Evolutionary conservation across 352 stramenopile genomes (phyloP).

Genomic region (Pythium myriotylum): DNA sequence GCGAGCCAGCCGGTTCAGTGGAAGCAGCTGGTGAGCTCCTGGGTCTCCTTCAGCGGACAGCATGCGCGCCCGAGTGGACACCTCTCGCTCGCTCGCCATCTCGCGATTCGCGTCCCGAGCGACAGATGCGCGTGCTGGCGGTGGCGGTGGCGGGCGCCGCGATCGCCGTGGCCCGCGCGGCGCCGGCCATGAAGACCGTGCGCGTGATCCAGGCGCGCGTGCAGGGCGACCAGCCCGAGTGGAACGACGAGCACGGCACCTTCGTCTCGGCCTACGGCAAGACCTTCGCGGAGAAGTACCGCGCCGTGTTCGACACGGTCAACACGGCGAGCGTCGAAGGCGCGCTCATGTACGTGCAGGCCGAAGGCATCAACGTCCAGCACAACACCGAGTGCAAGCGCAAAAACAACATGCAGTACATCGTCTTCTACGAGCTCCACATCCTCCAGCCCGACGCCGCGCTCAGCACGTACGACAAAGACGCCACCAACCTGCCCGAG

Average conservation of each 20-base stretch:
- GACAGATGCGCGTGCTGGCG: not conserved
- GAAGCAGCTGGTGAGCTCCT: slow-evolving; percentile 3
- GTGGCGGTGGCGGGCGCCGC: not conserved
- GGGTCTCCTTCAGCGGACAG: not conserved
- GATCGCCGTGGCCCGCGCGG: not conserved
- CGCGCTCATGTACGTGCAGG: slow-evolving; percentile 80
- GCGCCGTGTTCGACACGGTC: slow-evolving; percentile 60
- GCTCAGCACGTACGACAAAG: slow-evolving; percentile 33
- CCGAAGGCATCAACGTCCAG: slow-evolving; percentile 66
- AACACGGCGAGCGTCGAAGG: slow-evolving; percentile 80
- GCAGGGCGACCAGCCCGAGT: slow-evolving; percentile 50
- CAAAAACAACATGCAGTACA: slow-evolving; percentile 73
- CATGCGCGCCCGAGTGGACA: not conserved
- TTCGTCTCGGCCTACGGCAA: slow-evolving; percentile 50
- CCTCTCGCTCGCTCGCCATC: slow-evolving; percentile 1
- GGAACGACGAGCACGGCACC: slow-evolving; percentile 38
- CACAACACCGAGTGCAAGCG: slow-evolving; percentile 45
- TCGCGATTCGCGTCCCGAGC: too few species aligned
- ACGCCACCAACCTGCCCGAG: slow-evolving; percentile 37
- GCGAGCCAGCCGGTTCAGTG: not conserved
- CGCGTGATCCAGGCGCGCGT: slow-evolving; percentile 56
- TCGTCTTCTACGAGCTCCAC: slow-evolving; percentile 73
- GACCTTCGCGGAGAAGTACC: slow-evolving; percentile 43
- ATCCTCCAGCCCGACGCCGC: slow-evolving; percentile 52
- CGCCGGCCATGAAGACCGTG: slow-evolving; percentile 40